Evolutionary conservation across 1,284 basidiomycete genomes (phyloP), one percentile per base, ranked within the genome.

Genomic region (Papiliotrema terrestris): DNA sequence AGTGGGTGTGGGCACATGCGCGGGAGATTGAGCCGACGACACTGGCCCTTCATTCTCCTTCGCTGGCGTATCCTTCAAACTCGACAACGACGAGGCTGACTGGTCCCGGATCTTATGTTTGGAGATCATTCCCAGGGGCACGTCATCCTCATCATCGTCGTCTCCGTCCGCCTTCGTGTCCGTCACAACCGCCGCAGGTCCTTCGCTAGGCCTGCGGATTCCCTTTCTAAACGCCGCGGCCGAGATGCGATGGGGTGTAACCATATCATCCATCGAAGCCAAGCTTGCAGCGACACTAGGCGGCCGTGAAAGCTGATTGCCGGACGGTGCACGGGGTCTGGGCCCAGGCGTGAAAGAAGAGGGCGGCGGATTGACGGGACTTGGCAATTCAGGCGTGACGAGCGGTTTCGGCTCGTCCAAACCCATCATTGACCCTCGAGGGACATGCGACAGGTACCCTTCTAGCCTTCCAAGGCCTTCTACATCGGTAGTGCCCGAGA

Each of bases 181-280:
- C 56, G 9, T 50, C 49, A 57, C 57, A 8, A 58, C 52, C 22
- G 22, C 20, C 20, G 36, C 44, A 9, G 47, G 17, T 14, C 47
- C 56, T 38, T 67, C 64, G 45, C 68, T 71, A 1, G 69, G 68
- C 14, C 73, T 55, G 15, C 73, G 55, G 13, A 73, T 63, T 0
- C 64, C 67, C 49, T 64, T 66, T 43, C 69, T 53, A 58, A 75
- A 75, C 0, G 70, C 72, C 1, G 66, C 73, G 9, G 68, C 68
- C 23, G 63, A 68, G 44, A 74, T 63, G 32, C 63, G 56, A 26
- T 55, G 64, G 3, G 65, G 55, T 19, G 56, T 56, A 25, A 55
- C 49, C 6, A 61, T 45, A 14, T 69, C 67, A 44, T 67, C 66
- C 8, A 54, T 22, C 6, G 62, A 65, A 0, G 58, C 56, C 3